A percentile compares a stretch with the other conserved stretches of the same genome.
Evolutionary conservation across 306 rosid species (phyloP).

Genomic region (Vigna trinervia): DNA sequence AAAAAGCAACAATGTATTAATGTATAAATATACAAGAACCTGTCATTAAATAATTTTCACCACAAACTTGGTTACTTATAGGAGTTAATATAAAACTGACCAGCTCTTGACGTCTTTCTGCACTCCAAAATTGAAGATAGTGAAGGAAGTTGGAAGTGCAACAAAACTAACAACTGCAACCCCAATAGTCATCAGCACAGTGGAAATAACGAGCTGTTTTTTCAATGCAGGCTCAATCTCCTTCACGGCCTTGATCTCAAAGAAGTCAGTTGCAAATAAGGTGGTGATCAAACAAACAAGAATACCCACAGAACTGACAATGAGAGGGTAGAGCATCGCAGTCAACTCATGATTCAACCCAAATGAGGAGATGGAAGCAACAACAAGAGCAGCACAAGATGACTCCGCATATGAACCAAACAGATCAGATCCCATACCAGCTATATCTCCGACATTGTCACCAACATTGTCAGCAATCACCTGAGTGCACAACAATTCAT

Average conservation of each 20-base stretch:
- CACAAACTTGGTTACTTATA: not conserved
- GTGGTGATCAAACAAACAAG: conserved; percentile 89
- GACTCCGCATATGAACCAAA: conserved; percentile 98
- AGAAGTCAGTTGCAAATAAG: conserved; percentile 90
- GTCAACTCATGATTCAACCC: conserved; percentile 88
- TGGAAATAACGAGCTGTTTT: conserved; percentile 87
- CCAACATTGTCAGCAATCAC: conserved; percentile 99
- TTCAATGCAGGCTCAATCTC: conserved; percentile 96
- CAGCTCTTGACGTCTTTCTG: conserved; percentile 87
- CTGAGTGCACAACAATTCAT: conserved; percentile 46
- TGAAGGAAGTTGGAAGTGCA: conserved; percentile 86
- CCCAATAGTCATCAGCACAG: conserved; percentile 79
- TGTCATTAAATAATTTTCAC: not conserved
- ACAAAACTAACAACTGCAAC: conserved; percentile 77
- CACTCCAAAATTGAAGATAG: conserved; percentile 81
- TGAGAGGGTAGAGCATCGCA: conserved; percentile 87
- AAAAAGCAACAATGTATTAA: not conserved
- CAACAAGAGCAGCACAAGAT: conserved; percentile 98
- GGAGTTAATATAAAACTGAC: conserved; percentile 45
- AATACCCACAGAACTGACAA: conserved; percentile 88
- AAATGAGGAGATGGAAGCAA: conserved; percentile 96
- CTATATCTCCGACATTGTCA: conserved; percentile 96
- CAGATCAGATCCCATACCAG: conserved; percentile 99
- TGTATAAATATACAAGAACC: not conserved
- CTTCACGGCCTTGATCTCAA: conserved; percentile 91